Base-by-base conservation (phyloP, 495 filamentous ascomycete genomes). In the Sporormia fimetaria region DNA sequence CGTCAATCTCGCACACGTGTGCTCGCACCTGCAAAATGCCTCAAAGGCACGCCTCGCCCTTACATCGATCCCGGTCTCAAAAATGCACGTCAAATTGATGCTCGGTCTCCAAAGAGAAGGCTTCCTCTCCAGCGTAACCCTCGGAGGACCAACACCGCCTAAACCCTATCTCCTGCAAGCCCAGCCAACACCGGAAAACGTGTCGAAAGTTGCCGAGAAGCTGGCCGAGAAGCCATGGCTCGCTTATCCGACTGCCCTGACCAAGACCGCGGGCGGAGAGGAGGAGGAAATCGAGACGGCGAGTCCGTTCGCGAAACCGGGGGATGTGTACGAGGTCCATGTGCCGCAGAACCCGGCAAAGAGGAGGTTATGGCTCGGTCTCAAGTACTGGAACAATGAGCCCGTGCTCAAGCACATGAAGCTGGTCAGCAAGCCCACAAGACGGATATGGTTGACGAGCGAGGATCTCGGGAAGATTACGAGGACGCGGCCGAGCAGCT, bases 21-120 rank as follows among this genome's bases (percentile, higher is more conserved):
- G 83, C 66, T 84, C 85, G 36, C 90, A 96, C 69, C 72, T 98
- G 25, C 86, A 94, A 66, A 98, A 98, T 68, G 83, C 82, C 54
- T 79, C 82, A 33, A 79, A 78, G 57, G 87, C 83, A 5, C 81
- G 81, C 0, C 76, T 98, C 3, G 83, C 81, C 42, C 70, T 93
- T 3, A 95, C 92, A 27, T 90, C 85, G 5, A 70, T 96, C 37
- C 83, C 83, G 29, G 76, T 76, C 63, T 79, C 74, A 23, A 87
- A 85, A 41, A 75, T 87, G 50, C 83, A 86, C 67, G 78, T 93
- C 39, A 62, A 59, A 17, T 70, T 96, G 5, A 69, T 74, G 27
- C 74, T 88, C 7, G 76, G 77, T 11, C 73, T 98, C 12, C 90
- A 94, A 64, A 71, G 77, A 36, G 65, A 75, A 22, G 90, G 90